Evolutionary conservation across 2,329 filamentous ascomycete genomes (phyloP), one percentile per base, ranked within the genome.

Genomic region (Achaetomium macrosporum): DNA sequence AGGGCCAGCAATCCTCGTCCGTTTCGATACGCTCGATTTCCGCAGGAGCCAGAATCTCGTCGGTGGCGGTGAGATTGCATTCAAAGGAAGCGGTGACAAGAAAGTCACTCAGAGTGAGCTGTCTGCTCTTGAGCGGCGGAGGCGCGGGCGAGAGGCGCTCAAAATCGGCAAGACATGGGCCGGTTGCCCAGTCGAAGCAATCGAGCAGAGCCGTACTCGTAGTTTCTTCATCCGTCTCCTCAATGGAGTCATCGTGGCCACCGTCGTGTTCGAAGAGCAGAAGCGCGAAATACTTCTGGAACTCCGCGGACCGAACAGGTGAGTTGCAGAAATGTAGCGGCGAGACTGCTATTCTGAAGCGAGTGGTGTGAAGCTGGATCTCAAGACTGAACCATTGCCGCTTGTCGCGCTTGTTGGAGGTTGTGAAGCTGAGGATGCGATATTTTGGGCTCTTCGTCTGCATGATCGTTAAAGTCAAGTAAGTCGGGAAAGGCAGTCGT

Each of bases 161-260:
- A 31, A 52, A 52, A 13, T 42, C 31, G n/a, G 15, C 20, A 31
- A 52, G 44, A 31, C 39, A 52, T 16, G 50, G 50, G 33, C 19
- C 17, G 11, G 47, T 39, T 30, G 44, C 50, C 44, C 50, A 52
- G 33, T 52, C 50, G 39, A 52, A 52, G 33, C 44, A 52, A 20
- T 48, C 33, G 20, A 29, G 8, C 8, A 50, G 41, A 20, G 41
- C 10, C 17, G 29, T n/a, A n/a, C n/a, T n/a, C n/a, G n/a, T 35
- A 42, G n/a, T 11, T 20, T 46, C 42, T 36, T 19, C 37, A 15
- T 42, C 49, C 19, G 5, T 33, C n/a, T 43, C 50, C 16, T 43
- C 39, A 25, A 20, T 13, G 50, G 29, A 25, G 25, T 25, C 25
- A 33, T 39, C 44, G 13, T 40, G 7, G n/a, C 37, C 9, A 1